phyloP scores from a whole-genome alignment of 257 asterid genomes.

The Solanum bulbocastanum region DNA sequence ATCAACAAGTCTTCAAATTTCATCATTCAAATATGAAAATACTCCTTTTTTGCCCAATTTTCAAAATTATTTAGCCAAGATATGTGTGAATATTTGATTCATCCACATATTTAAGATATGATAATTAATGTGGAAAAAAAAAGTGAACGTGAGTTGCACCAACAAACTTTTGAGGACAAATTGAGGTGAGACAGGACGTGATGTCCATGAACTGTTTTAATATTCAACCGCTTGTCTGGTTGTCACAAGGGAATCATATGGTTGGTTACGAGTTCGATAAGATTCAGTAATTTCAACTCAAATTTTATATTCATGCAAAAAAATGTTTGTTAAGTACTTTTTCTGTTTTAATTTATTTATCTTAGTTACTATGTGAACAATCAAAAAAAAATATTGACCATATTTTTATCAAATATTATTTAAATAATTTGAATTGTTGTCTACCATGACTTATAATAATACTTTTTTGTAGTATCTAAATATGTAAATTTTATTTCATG shows the following conservation, averaged over 20 bases:
- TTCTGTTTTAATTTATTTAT: neutral
- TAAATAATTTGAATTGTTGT: neutral
- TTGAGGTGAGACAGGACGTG: constrained; percentile 16
- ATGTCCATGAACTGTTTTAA: constrained; percentile 7
- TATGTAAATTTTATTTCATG: neutral
- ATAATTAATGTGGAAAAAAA: neutral
- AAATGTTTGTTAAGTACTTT: neutral
- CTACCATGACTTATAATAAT: neutral
- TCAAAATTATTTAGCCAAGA: neutral
- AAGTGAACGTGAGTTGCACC: constrained; percentile 14
- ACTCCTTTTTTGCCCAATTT: neutral
- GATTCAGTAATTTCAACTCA: neutral
- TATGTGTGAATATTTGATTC: neutral
- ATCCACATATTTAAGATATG: neutral
- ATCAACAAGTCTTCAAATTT: constrained; percentile 85
- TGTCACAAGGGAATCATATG: neutral
- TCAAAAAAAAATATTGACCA: neutral
- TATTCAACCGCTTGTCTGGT: constrained; percentile 1
- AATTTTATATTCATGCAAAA: neutral
- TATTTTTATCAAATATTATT: too few relatives aligned
- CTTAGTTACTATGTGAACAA: neutral
- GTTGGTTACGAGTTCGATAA: neutral
- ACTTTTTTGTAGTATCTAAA: neutral
- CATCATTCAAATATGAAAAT: constrained; percentile 25
- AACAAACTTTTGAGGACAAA: neutral